Evolutionary conservation across 768 basidiomycete species (phyloP), one percentile per base, ranked within the genome.

Genomic region (Termitomyces sp.): DNA sequence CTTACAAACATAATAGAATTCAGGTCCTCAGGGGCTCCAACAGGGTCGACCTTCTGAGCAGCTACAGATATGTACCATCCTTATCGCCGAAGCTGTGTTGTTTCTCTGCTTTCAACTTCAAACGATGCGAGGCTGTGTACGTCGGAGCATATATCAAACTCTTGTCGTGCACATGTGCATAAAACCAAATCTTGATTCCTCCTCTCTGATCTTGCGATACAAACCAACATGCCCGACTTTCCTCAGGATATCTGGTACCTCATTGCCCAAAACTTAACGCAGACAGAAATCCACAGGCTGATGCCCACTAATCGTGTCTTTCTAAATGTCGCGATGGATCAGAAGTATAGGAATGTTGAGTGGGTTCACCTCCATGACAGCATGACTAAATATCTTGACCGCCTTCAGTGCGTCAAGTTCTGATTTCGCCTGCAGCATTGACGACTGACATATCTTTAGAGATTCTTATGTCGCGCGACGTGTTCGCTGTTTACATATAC

Each of bases 241-340:
- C 69, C 72, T 16, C 61, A 64, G 18, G 71, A 75, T 39, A 58
- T 73, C 31, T 75, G 73, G 73, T 56, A 60, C 22, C 46, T 65
- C 39, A 61, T 73, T 35, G 62, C 65, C 15, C 50, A 56, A 12
- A 56, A 57, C 49, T 15, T 70, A 11, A 47, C 56, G 4, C 16
- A 16, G 12, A 18, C 32, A 16, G 38, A 62, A 15, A 54, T 57
- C 22, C 23, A 53, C 31, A 46, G 47, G 25, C 58, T 66, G 29
- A 65, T 66, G 29, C 65, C 64, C 0, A 59, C 72, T 6, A 72
- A 73, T 51, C 64, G 68, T 7, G 63, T 65, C 2, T 65, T 71
- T 44, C 68, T 68, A 54, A 55, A 69, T 52, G 65, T 66, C 23
- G 63, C 61, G 2, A 58, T 73, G 11, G 64, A 68, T 41, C 52